Evolutionary conservation across 768 basidiomycete species (phyloP).

Genomic region (Mrakia frigida): DNA sequence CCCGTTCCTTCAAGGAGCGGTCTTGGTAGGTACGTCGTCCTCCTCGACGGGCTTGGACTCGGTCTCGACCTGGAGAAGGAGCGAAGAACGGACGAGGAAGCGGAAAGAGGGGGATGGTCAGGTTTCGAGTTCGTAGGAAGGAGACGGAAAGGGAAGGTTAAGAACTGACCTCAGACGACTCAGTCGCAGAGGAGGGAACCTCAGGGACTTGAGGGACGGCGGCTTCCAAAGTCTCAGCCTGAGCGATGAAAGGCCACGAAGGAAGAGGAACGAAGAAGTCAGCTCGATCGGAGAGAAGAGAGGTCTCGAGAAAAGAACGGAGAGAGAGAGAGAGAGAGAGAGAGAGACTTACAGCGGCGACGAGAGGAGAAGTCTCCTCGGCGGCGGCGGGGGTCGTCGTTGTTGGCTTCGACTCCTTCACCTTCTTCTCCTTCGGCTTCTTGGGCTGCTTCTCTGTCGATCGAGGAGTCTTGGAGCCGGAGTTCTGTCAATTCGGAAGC

Average conservation of each 20-base stretch:
- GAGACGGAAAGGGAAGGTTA: background rate
- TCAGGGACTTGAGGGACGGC: background rate
- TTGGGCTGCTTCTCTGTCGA: too few species aligned
- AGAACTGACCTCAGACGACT: background rate
- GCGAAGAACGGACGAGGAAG: too few species aligned
- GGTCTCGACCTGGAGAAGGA: background rate
- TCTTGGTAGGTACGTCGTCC: background rate
- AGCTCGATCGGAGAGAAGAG: background rate
- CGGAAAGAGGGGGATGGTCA: background rate
- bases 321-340: background rate
- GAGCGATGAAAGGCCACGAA: background rate
- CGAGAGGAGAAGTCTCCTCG: too few species aligned
- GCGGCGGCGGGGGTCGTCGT: too few species aligned
- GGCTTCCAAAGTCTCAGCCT: background rate
- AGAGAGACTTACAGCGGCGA: too few species aligned
- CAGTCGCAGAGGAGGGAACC: too few species aligned
- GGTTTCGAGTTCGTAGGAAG: background rate
- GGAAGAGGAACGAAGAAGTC: background rate
- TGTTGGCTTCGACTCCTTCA: too few species aligned
- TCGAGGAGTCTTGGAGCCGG: too few species aligned
- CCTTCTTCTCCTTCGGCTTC: too few species aligned
- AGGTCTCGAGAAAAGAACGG: background rate
- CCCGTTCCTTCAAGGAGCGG: background rate
- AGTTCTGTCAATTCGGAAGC: too few species aligned
- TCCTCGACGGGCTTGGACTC: too few species aligned